phyloP scores from a whole-genome alignment of 2,329 filamentous ascomycete species.

The Emergomyces orientalis region DNA sequence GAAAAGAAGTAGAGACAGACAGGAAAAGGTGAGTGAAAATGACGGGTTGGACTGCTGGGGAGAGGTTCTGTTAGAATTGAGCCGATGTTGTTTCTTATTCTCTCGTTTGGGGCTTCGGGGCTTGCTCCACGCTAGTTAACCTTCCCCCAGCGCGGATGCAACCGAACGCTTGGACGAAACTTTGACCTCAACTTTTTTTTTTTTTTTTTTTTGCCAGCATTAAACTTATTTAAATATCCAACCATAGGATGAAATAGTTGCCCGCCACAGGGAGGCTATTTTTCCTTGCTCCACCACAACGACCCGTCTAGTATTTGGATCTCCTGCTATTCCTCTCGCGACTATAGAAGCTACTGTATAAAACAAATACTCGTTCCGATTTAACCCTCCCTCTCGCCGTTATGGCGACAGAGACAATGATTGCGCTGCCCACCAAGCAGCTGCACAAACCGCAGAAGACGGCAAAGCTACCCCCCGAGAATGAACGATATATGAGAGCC shows the following conservation, averaged over 20 bases:
- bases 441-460: slow-evolving; percentile 55
- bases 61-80: neutral
- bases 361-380: neutral
- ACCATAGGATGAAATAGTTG: neutral
- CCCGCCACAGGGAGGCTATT: neutral
- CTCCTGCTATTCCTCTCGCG: neutral
- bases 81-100: neutral
- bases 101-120: neutral
- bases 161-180: too few relatives aligned
- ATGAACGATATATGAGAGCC: slow-evolving; percentile 85
- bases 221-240: neutral
- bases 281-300: neutral
- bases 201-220: neutral
- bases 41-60: slow-evolving; percentile 6
- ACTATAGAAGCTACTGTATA: neutral
- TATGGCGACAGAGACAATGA: slow-evolving; percentile 56
- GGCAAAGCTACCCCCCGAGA: slow-evolving; percentile 71
- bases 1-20: slow-evolving; percentile 15
- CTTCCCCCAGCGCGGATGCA: neutral
- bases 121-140: neutral
- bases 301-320: neutral
- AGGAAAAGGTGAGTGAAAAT: slow-evolving; percentile 12
- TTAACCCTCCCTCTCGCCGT: neutral
- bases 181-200: neutral
- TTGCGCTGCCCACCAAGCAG: slow-evolving; percentile 45